These are phyloP conservation scores for Vitis labrusca DNA, from an alignment of 164 flowering plant species.

Conservation along the genomic window DNA sequence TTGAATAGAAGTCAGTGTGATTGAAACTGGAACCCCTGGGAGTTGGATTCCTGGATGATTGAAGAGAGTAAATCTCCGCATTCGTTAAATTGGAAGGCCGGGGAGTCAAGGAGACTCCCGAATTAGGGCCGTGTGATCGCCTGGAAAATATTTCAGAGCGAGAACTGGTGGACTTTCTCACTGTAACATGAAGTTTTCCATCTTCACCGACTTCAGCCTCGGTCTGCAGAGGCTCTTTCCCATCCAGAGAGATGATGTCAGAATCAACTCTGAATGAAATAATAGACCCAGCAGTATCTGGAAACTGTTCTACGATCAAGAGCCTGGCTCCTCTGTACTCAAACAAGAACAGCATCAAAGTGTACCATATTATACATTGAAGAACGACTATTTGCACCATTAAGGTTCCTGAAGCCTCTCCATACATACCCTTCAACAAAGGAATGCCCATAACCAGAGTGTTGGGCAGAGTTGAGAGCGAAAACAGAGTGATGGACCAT, in stretches of 20 bases:
- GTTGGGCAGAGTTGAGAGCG: conserved; percentile 33
- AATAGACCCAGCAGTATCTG: conserved; percentile 32
- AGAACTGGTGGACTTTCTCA: conserved; percentile 27
- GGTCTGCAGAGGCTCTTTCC: conserved; percentile 23
- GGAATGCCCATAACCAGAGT: conserved; percentile 42
- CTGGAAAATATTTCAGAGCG: not conserved
- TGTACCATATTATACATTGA: conserved; percentile 31
- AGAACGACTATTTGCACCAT: conserved; percentile 35
- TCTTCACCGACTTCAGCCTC: conserved; percentile 28
- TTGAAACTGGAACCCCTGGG: conserved; percentile 31
- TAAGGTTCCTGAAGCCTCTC: conserved; percentile 20
- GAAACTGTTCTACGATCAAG: conserved; percentile 32
- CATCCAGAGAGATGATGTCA: conserved; percentile 22
- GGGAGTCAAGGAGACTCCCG: conserved; percentile 10
- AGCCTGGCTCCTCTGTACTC: conserved; percentile 31
- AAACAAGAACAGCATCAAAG: conserved; percentile 28
- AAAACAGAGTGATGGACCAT: conserved; percentile 34
- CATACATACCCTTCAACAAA: conserved; percentile 30
- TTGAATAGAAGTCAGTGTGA: conserved; percentile 27
- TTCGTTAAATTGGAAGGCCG: conserved; percentile 32
- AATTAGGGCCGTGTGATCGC: conserved; percentile 7
- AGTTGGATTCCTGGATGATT: conserved; percentile 36
- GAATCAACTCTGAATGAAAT: conserved; percentile 29
- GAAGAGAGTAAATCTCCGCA: conserved; percentile 30
- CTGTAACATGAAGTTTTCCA: conserved; percentile 29